Base-by-base conservation (phyloP, 2,329 filamentous ascomycete genomes). In the Cladosporium sp. region DNA sequence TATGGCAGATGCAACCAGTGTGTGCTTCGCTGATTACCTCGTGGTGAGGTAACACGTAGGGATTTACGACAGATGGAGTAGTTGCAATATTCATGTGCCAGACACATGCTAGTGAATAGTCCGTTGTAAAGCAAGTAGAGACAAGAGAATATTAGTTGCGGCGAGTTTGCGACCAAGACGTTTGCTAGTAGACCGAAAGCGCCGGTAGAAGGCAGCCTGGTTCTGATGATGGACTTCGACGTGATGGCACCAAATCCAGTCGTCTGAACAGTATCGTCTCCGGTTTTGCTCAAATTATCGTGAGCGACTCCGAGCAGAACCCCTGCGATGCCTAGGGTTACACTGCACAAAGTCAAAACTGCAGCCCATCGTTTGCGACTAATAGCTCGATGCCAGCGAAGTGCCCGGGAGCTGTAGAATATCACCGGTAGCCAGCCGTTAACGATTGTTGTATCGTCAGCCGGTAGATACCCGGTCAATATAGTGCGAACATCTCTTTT, bases 121-220 rank as follows among this genome's bases (percentile, higher is more conserved):
- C 61, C 61, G 56, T 78, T 78, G 59, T 72, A 70, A 1, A 65
- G 59, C 3, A 77, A 61, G 58, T 79, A 78, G 1, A 75, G 46
- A 19, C 74, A 59, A 0, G 74, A 77, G 0, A 78, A 55, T 4
- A 78, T 50, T 0, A 76, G 49, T 55, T 80, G 77, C 1, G 76
- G 74, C 0, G 67, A 22, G 55, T 80, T 80, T 31, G 70, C 73
- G 0, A 78, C 18, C 22, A 77, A 61, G 0, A 69, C 62, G 19
- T 56, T 46, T 8, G 32, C 13, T 9, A 46, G 1, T 16, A 49
- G 19, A 63, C 45, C 2, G 62, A 40, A 4, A 54, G 56, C 2
- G 18, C 22, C 46, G 13, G 34, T 4, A 54, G 33, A 3, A 55
- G 58, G n/a, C 38, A 16, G 9, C 41, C 14, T 5, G 58, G 54